phyloP scores from a whole-genome alignment of 2,329 filamentous ascomycete species.

The Talaromyces amestolkiae region DNA sequence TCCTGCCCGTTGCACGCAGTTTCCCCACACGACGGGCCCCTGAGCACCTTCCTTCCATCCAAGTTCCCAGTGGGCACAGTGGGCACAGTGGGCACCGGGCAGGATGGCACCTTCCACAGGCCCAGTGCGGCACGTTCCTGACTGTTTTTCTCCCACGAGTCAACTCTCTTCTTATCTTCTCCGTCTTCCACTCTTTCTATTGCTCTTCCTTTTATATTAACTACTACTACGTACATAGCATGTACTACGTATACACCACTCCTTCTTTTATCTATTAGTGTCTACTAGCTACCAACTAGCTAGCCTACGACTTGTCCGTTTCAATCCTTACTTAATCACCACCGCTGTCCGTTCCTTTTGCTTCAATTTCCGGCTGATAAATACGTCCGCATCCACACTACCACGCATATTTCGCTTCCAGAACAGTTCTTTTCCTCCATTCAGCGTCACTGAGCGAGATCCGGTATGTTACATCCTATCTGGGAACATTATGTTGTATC shows the following conservation, averaged over 20 bases:
- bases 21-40: slow-evolving; percentile 1
- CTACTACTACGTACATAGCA: no score
- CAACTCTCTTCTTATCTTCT: neutral
- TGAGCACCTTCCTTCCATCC: neutral
- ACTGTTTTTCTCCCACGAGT: neutral
- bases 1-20: neutral
- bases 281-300: neutral
- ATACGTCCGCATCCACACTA: neutral
- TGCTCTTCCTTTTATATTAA: neutral
- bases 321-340: neutral
- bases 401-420: neutral
- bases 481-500: neutral
- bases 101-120: neutral
- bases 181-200: neutral
- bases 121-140: slow-evolving; percentile 2
- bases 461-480: neutral
- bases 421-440: neutral
- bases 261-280: neutral
- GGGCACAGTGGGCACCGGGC: no score
- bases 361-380: neutral
- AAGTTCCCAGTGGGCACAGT: neutral
- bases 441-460: neutral
- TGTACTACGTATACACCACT: neutral
- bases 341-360: neutral
- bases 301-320: neutral